Base-by-base conservation (phyloP, 305 asterid species). In the Fraxinus floribunda region DNA sequence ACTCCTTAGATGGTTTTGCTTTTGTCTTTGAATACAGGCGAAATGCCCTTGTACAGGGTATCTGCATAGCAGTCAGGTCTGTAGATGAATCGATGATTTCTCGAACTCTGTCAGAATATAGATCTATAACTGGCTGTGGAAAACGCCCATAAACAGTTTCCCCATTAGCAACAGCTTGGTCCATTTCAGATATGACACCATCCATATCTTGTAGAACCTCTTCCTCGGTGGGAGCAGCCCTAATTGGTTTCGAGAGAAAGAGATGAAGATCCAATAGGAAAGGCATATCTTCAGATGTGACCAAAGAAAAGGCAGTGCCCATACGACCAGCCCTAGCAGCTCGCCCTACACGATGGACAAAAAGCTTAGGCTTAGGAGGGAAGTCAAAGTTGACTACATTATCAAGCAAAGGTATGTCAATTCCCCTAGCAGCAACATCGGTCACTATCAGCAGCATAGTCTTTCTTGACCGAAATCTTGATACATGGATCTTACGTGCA, bases 291-390 rank as follows among this genome's bases (percentile, higher is more conserved):
- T 95, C 99, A 9, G 92, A 78, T 35, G 99, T 93, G 79, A 94
- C 89, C 60, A 95, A 90, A 80, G 98, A 95, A 88, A 87, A 95
- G 26, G 98, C 88, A 81, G 98, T 88, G 76, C 99, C 98, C 9
- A 91, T 89, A 10, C 98, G 97, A 81, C 99, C 99, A 49, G 99
- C 99, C 89, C 99, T 92, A 70, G 99, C 99, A 82, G 94, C 98
- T 84, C 98, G 89, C 24, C 99, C 99, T 36, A 95, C 98, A 39
- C 99, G 94, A 86, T 95, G 98, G 84, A 95, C 93, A 84, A 95
- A 95, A 76, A 95, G 98, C 83, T 95, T 95, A 52, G 98, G 99
- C 84, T 86, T 95, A 38, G 94, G 89, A 38, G 99, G 98, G 86
- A 92, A 95, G 84, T 95, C 99, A 81, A 90, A 94, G 85, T 95